phyloP scores from a whole-genome alignment of 2,329 filamentous ascomycete species.

The Alternaria burnsii region DNA sequence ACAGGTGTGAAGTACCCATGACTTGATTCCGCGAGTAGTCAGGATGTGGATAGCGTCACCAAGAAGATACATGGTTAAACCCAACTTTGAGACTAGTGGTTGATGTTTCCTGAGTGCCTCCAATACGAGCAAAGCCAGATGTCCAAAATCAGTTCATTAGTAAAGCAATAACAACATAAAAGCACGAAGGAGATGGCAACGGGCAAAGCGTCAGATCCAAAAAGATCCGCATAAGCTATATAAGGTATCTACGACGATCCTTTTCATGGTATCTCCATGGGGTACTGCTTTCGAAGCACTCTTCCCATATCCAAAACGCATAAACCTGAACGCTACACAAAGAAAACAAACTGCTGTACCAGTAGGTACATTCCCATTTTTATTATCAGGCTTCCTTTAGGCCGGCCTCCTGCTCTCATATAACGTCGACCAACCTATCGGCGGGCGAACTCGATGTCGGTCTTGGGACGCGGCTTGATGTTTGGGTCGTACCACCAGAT shows the following conservation, averaged over 20 bases:
- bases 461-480: constrained; percentile 30
- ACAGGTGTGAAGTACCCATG: not conserved
- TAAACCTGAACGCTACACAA: not conserved
- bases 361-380: not conserved
- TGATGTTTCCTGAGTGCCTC: not conserved
- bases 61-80: not conserved
- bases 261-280: not conserved
- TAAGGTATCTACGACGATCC: not conserved
- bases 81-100: not conserved
- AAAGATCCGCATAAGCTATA: not conserved
- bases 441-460: constrained; percentile 28
- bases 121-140: not conserved
- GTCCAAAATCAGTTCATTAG: not conserved
- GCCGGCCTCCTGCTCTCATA: not conserved
- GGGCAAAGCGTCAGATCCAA: not conserved
- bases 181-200: not conserved
- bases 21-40: not conserved
- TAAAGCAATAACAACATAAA: not conserved
- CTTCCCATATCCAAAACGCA: not conserved
- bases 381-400: not conserved
- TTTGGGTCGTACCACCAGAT: constrained; percentile 40
- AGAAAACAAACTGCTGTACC: not conserved
- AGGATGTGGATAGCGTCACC: not conserved
- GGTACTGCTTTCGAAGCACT: not conserved
- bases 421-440: not conserved